A percentile compares a stretch with the other conserved stretches of the same genome.
phyloP scores from a whole-genome alignment of 2,329 filamentous ascomycete genomes.

The Aspergillus thermomutatus region DNA sequence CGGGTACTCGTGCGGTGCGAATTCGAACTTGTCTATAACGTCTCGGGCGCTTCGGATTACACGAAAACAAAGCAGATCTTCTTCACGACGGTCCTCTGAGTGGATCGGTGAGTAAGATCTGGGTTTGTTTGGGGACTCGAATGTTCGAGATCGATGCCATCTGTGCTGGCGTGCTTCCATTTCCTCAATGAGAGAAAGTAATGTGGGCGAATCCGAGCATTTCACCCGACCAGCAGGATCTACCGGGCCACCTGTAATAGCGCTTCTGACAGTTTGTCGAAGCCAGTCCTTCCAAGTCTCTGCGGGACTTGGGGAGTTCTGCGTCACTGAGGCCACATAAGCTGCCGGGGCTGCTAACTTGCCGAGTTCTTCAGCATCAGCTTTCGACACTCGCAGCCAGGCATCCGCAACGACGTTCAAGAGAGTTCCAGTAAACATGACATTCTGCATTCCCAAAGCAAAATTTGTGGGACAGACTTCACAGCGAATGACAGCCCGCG shows the following conservation, averaged over 20 bases:
- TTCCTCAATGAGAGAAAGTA: constrained; percentile 38
- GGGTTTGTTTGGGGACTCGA: background rate
- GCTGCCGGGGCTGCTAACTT: constrained; percentile 31
- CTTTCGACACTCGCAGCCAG: constrained; percentile 40
- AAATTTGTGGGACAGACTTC: constrained; percentile 40
- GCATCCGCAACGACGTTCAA: constrained; percentile 44
- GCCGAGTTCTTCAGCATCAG: constrained; percentile 35
- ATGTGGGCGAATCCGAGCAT: constrained; percentile 32
- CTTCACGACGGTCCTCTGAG: constrained; percentile 17
- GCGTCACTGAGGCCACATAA: constrained; percentile 24
- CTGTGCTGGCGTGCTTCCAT: constrained; percentile 42
- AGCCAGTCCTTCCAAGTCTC: constrained; percentile 39
- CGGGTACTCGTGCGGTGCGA: constrained; percentile 34
- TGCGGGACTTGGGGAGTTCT: constrained; percentile 24
- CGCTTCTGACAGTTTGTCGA: constrained; percentile 33
- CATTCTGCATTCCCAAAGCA: constrained; percentile 42
- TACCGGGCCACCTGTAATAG: constrained; percentile 31
- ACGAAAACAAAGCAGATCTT: constrained; percentile 32
- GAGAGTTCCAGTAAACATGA: constrained; percentile 46
- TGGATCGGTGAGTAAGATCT: background rate
- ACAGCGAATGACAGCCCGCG: constrained; percentile 42
- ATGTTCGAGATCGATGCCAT: constrained; percentile 32
- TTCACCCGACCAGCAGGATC: constrained; percentile 19
- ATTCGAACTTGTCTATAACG: constrained; percentile 34
- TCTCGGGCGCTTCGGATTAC: constrained; percentile 32